Percentiles rank a stretch among this genome's conserved stretches.
Conservation (phyloP, 2,329 filamentous ascomycete species). For the Sclerotinia minor region DNA sequence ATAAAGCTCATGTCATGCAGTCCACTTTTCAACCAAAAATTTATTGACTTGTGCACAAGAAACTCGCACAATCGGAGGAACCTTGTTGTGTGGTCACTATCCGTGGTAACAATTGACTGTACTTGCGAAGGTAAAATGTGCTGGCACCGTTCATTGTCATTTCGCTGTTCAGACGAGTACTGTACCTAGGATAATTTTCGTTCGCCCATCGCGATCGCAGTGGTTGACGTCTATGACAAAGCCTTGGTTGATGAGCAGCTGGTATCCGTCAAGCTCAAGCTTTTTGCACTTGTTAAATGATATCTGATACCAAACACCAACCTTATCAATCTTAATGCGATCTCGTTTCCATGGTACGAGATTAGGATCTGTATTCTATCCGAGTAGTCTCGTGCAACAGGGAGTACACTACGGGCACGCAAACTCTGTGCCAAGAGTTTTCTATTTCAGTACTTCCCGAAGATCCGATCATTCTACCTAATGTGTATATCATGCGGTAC, state of each 20-base stretch:
- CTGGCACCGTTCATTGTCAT: conserved; percentile 14
- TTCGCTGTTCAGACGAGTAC: neutral
- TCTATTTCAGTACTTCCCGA: neutral
- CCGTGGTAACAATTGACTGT: conserved; percentile 2
- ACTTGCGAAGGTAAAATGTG: neutral
- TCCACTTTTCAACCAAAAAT: neutral
- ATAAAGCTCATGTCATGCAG: neutral
- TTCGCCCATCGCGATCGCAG: neutral
- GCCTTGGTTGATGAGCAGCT: neutral
- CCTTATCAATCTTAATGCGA: neutral
- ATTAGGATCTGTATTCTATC: neutral
- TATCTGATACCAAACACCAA: neutral
- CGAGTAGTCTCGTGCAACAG: neutral
- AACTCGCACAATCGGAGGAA: neutral
- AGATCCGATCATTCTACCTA: conserved; percentile 13
- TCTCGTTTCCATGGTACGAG: neutral
- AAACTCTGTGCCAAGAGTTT: conserved; percentile 14
- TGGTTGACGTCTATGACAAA: neutral
- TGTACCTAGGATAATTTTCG: neutral
- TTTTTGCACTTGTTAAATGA: neutral
- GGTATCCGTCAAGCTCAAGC: neutral
- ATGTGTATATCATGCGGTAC: conserved; percentile 17
- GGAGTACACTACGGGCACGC: neutral
- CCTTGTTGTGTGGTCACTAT: neutral
- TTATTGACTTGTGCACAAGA: neutral